Evolutionary conservation across 1,284 basidiomycete species (phyloP), one percentile per base, ranked within the genome.

Genomic region (Boletus hoseneyae): DNA sequence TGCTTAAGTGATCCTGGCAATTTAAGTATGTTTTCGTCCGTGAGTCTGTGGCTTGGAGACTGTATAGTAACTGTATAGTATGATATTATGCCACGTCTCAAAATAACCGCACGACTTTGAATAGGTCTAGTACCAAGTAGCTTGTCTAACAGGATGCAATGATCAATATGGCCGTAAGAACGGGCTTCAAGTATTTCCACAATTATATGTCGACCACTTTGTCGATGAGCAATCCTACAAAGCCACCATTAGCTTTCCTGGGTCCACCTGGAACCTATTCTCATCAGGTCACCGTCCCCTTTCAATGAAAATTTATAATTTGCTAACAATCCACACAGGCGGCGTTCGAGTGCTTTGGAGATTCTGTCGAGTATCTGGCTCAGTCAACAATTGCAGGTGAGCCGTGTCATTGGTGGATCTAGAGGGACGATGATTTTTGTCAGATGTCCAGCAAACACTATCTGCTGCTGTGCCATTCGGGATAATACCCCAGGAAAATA

Each of bases 201-300:
- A 36, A 21, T 7, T 48, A 40, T 7, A 58, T 55, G 59, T 36
- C 42, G 19, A 5, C 33, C 15, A 41, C 55, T 16, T 12, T 7
- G 27, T 23, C 21, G 3, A n/a, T 21, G 21, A 25, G 32, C 27
- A 42, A 33, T 21, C 23, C 53, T 25, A 43, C 42, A 47, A 65
- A 52, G 38, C 54, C 64, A 3, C 50, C 33, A 29, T 40, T 69
- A 38, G 78, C 79, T 45, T 81, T 83, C 61, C 71, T 90, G 27
- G 87, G 87, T 9, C 87, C 88, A 19, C 63, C 75, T 42, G 87
- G 88, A 40, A 90, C 87, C 33, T 89, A 87, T 63, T 80, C 87
- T 41, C 87, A 90, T 57, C 85, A 89, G 73, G 87, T 83, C 52
- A 51, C 64, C 29, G 13, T 19, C 40, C 33, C 41, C 43, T 41